Conservation (phyloP, 2,329 filamentous ascomycete genomes). For the Hypoxylon sp. region DNA sequence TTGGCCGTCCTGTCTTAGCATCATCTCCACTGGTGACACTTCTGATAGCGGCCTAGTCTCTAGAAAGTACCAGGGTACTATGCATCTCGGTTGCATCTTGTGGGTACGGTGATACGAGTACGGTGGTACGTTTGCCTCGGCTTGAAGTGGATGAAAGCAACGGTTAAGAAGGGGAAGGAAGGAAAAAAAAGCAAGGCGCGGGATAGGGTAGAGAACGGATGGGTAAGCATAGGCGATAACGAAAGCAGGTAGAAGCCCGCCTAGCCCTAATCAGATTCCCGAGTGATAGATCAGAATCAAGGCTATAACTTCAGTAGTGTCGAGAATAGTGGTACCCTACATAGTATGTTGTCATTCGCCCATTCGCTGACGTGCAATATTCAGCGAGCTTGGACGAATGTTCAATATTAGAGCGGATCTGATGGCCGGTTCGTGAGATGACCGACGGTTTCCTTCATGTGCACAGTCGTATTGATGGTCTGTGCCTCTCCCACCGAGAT, state of each 20-base stretch:
- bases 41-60: conserved; percentile 30
- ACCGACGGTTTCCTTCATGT: conserved; percentile 20
- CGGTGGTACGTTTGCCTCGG: conserved; percentile 39
- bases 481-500: conserved; percentile 39
- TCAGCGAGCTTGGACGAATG: conserved; percentile 29
- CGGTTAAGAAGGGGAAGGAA: conserved; percentile 3
- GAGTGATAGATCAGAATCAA: conserved; percentile 23
- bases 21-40: conserved; percentile 38
- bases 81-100: conserved; percentile 45
- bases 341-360: conserved; percentile 31
- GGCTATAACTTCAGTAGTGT: conserved; percentile 16
- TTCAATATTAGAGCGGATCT: conserved; percentile 33
- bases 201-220: conserved; percentile 3
- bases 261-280: conserved; percentile 11
- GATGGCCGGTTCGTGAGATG: conserved; percentile 30
- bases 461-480: conserved; percentile 33
- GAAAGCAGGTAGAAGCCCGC: conserved; percentile 11
- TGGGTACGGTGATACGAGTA: conserved; percentile 44
- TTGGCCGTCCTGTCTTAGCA: conserved; percentile 33
- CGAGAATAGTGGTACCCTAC: conserved; percentile 25
- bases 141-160: conserved; percentile 19
- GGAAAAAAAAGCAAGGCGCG: neutral
- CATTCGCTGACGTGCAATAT: conserved; percentile 32
- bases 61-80: conserved; percentile 35
- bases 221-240: conserved; percentile 13